These are phyloP conservation scores for Breviolum minutum DNA, from an alignment of 73 alveolate species.

Conservation along the genomic window DNA sequence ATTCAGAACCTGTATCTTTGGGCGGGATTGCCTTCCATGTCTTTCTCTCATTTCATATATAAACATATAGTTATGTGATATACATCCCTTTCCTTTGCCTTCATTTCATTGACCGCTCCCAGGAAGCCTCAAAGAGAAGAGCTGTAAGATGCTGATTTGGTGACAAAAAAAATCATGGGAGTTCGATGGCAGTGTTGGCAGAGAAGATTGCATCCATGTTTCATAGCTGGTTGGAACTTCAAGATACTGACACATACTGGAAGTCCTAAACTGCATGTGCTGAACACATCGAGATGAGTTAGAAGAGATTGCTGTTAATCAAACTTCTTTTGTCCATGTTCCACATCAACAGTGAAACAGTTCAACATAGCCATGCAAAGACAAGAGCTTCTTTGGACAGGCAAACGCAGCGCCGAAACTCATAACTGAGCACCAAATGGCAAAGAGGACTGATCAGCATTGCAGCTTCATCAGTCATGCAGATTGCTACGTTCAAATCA, in stretches of 20 bases:
- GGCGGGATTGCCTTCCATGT: no score
- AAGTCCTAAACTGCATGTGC: no score
- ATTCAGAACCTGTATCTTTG: no score
- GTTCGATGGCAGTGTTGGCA: not conserved
- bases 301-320: not conserved
- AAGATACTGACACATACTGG: no score
- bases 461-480: not conserved
- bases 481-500: not conserved
- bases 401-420: constrained; percentile 68
- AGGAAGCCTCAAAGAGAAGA: not conserved
- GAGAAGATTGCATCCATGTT: not conserved
- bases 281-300: no score
- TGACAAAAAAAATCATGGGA: not conserved
- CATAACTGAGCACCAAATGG: constrained; percentile 84
- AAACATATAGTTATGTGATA: no score
- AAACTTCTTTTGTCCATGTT: not conserved
- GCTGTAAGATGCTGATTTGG: not conserved
- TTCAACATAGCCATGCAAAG: no score
- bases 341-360: no score
- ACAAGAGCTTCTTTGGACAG: not conserved
- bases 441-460: constrained; percentile 40
- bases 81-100: not conserved
- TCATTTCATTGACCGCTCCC: not conserved
- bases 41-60: no score
- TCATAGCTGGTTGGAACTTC: no score